phyloP scores from a whole-genome alignment of 495 filamentous ascomycete genomes.

The Penicillium crystallinum region DNA sequence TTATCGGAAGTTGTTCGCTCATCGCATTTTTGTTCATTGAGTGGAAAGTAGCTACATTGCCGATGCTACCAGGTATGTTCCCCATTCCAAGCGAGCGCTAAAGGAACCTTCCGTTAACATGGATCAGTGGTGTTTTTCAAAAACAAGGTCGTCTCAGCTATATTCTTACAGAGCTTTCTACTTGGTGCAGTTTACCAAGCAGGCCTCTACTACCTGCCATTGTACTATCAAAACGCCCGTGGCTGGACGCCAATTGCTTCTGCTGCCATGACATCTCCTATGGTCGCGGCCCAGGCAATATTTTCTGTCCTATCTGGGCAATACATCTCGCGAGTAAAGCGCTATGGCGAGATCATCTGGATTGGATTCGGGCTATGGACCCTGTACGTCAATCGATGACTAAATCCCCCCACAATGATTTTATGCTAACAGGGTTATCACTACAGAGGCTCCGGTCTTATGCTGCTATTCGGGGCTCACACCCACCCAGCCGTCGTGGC shows the following conservation, averaged over 20 bases:
- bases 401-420: neutral
- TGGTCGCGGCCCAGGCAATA: conserved; percentile 49
- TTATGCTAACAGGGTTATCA: neutral
- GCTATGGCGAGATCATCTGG: conserved; percentile 57
- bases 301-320: conserved; percentile 51
- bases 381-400: conserved; percentile 29
- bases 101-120: conserved; percentile 11
- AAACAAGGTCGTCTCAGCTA: conserved; percentile 45
- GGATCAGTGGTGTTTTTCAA: conserved; percentile 48
- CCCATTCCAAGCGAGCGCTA: neutral
- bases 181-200: conserved; percentile 56
- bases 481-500: conserved; percentile 48
- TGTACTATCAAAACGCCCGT: conserved; percentile 53
- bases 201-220: conserved; percentile 48
- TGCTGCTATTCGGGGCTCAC: conserved; percentile 42
- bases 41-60: conserved; percentile 52
- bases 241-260: conserved; percentile 45
- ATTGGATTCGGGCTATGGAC: conserved; percentile 50
- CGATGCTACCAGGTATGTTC: conserved; percentile 54
- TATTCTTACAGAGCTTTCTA: conserved; percentile 57
- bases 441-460: conserved; percentile 46
- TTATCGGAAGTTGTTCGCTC: conserved; percentile 42
- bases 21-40: conserved; percentile 51
- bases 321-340: conserved; percentile 51
- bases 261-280: conserved; percentile 46